Conservation (phyloP, 2,329 filamentous ascomycete species). For the Ophiostoma quercus region DNA sequence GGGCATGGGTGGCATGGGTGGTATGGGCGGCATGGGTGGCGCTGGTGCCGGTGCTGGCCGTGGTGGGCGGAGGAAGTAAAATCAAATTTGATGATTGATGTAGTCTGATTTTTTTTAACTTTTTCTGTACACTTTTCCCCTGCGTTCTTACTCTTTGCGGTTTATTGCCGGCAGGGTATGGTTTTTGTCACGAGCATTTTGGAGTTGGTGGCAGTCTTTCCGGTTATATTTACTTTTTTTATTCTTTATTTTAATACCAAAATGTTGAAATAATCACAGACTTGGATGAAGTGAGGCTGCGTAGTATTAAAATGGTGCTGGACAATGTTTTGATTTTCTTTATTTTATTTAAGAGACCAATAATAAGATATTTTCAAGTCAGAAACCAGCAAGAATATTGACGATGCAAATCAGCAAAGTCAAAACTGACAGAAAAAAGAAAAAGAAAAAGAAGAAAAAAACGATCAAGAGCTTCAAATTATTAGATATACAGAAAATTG, state of each 20-base stretch:
- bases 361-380: too few species aligned
- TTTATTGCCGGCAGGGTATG: slow-evolving; percentile 2
- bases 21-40: background rate
- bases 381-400: too few species aligned
- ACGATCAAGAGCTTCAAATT: too few species aligned
- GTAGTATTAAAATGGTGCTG: background rate
- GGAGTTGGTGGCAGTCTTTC: slow-evolving; percentile 9
- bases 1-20: slow-evolving; percentile 52
- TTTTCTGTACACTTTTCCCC: background rate
- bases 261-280: background rate
- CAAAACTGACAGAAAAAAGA: too few species aligned
- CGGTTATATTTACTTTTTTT: background rate
- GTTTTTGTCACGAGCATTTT: slow-evolving; percentile 12
- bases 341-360: too few species aligned
- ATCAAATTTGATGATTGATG: background rate
- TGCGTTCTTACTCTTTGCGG: background rate
- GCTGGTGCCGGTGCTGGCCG: slow-evolving; percentile 22
- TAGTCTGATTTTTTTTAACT: background rate
- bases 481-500: too few species aligned
- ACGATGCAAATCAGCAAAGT: too few species aligned
- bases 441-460: too few species aligned
- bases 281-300: background rate
- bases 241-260: slow-evolving; percentile 8
- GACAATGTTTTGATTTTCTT: too few species aligned
- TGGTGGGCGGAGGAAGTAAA: slow-evolving; percentile 25